Evolutionary conservation across 176 grass and related monocot genomes (phyloP), one percentile per base, ranked within the genome.

Genomic region (Guadua angustifolia): DNA sequence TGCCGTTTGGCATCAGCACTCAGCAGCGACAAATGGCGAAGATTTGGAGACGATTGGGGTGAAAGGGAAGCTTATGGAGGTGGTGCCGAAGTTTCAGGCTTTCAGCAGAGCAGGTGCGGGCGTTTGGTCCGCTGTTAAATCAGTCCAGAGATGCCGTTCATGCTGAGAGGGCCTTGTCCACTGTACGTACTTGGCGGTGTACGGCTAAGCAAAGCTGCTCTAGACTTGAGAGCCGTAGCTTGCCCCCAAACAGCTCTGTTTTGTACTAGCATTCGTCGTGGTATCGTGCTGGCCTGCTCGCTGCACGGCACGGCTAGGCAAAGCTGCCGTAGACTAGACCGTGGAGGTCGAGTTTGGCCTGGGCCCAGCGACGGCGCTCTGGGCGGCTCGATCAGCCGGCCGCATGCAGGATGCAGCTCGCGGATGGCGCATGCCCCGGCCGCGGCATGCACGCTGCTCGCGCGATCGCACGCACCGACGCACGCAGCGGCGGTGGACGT

Each of bases 71-170:
- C 22, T 25, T 16, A 46, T 16, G 13, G 11, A 13, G 10, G 18
- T 69, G 19, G 66, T 44, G 66, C 22, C 15, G 5, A 6, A 6
- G 12, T 29, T 15, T 17, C 61, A 7, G 5, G 29, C 29, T 29
- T 1, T 29, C 59, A 14, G 11, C 2, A 32, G 61, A 16, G 25
- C 16, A 18, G 5, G 5, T 21, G 15, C 17, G 9, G 13, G 19
- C 66, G 66, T 69, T 43, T 12, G 66, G 66, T 44, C 66, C 11
- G 66, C 39, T 7, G 39, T 69, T 69, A 69, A 69, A 69, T 69
- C 66, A 43, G 38, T 21, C 9, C 18, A 4, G 66, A 21, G 66
- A 36, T 66, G 32, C 29, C 35, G 62, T 3, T 18, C 29, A 17
- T 8, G 61, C 26, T 17, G 59, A 0, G 24, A 15, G 17, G 35